Percentiles rank a stretch among this genome's conserved stretches.
These are phyloP conservation scores for Beauveria caledonica DNA, from an alignment of 2,329 filamentous ascomycete genomes.

Conservation along the genomic window DNA sequence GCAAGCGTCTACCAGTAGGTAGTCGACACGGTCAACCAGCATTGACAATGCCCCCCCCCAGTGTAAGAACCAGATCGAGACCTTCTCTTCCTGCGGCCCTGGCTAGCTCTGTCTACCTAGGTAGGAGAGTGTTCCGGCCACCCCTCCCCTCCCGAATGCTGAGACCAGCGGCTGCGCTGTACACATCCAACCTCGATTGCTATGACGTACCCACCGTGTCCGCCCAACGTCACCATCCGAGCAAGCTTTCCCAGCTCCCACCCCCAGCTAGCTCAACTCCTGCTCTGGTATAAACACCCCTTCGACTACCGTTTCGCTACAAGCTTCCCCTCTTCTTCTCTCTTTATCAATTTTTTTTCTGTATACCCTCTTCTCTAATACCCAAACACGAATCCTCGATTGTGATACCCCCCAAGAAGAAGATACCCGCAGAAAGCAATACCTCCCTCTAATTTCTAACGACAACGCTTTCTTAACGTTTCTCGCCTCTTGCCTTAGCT, in stretches of 20 bases:
- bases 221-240: conserved; percentile 11
- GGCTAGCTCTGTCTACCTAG: background rate
- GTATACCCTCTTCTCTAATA: conserved; percentile 12
- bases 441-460: conserved; percentile 3
- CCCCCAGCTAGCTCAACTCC: conserved; percentile 1
- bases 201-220: conserved; percentile 11
- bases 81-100: background rate
- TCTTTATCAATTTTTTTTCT: background rate
- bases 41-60: background rate
- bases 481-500: background rate
- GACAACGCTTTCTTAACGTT: background rate
- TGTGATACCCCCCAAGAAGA: conserved; percentile 7
- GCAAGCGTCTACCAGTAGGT: background rate
- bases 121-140: background rate
- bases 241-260: conserved; percentile 8
- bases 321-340: background rate
- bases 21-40: background rate
- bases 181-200: conserved; percentile 1
- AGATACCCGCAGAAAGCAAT: background rate
- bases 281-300: conserved; percentile 12
- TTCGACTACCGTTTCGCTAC: conserved; percentile 3
- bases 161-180: background rate
- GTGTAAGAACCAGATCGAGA: background rate
- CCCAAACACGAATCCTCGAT: conserved; percentile 5
- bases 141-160: background rate